Evolutionary conservation across 192 early-diverging fungal species (phyloP).

Genomic region (Backusella tarrabulga): DNA sequence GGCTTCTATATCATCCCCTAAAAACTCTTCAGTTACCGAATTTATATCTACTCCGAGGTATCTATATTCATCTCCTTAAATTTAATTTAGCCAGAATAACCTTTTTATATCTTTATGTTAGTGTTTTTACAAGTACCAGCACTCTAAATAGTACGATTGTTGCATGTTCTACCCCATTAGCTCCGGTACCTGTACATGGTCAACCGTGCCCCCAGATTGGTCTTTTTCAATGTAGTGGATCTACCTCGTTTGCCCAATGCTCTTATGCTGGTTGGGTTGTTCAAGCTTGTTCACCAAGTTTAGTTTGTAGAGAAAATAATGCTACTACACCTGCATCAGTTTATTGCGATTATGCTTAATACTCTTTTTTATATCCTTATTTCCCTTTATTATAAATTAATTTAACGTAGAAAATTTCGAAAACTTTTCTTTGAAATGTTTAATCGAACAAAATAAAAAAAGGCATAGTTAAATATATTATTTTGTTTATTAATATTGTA

Average conservation of each 20-base stretch:
- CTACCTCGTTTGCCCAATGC: conserved; percentile 42
- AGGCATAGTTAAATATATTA: neutral
- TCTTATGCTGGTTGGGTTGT: conserved; percentile 42
- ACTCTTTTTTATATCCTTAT: neutral
- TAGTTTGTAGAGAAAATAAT: conserved; percentile 40
- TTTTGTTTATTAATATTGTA: neutral
- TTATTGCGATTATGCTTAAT: conserved; percentile 28
- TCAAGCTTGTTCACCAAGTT: conserved; percentile 38
- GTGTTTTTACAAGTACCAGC: neutral
- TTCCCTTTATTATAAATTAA: neutral
- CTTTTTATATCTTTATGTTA: neutral
- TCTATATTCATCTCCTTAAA: neutral
- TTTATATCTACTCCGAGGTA: neutral
- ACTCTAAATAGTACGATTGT: conserved; percentile 1
- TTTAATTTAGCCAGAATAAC: neutral
- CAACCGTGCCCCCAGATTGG: conserved; percentile 28
- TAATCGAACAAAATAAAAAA: neutral
- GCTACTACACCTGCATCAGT: conserved; percentile 34
- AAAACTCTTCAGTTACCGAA: neutral
- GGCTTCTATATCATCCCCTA: neutral
- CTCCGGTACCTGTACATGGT: conserved; percentile 24
- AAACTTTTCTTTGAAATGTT: neutral
- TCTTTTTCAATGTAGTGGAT: conserved; percentile 44
- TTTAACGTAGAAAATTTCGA: neutral
- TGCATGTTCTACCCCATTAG: neutral